Evolutionary conservation across 805 yeast species (phyloP).

Genomic region (Lachancea mirantina): DNA sequence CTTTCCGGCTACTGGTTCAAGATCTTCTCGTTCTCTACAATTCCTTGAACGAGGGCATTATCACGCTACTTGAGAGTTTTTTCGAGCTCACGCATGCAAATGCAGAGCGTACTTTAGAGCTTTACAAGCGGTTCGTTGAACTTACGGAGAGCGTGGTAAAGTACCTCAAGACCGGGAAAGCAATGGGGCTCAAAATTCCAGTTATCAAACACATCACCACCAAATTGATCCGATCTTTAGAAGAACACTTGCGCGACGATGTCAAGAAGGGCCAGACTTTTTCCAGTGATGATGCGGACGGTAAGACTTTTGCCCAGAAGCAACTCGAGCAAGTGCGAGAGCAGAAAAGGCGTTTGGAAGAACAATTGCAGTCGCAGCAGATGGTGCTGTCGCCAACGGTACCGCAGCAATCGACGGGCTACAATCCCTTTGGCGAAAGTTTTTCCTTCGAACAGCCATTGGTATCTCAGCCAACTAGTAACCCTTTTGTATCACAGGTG

Average conservation of each 20-base stretch:
- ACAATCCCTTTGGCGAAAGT: slow-evolving; percentile 28
- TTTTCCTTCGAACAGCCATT: slow-evolving; percentile 24
- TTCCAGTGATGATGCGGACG: slow-evolving; percentile 11
- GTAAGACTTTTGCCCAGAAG: slow-evolving; percentile 26
- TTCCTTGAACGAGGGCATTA: slow-evolving; percentile 90
- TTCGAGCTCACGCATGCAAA: slow-evolving; percentile 85
- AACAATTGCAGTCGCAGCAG: slow-evolving; percentile 26
- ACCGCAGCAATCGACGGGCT: slow-evolving; percentile 22
- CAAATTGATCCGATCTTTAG: slow-evolving; percentile 75
- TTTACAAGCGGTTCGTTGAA: slow-evolving; percentile 78
- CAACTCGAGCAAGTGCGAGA: slow-evolving; percentile 31
- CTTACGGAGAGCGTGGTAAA: slow-evolving; percentile 83
- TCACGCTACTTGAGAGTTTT: slow-evolving; percentile 86
- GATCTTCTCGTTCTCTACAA: slow-evolving; percentile 84
- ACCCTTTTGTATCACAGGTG: slow-evolving; percentile 18
- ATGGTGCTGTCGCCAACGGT: slow-evolving; percentile 20
- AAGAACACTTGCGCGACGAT: slow-evolving; percentile 83
- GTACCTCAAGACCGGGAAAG: slow-evolving; percentile 81
- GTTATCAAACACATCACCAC: slow-evolving; percentile 97
- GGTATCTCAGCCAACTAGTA: slow-evolving; percentile 16
- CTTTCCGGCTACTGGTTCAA: slow-evolving; percentile 82
- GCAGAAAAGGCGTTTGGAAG: slow-evolving; percentile 27
- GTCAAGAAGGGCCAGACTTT: slow-evolving; percentile 34
- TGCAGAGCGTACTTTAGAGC: slow-evolving; percentile 77
- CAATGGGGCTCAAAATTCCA: slow-evolving; percentile 87